Evolutionary conservation across 331 rosid species (phyloP), one percentile per base, ranked within the genome.

Genomic region (Rhamnella rubrinervis): DNA sequence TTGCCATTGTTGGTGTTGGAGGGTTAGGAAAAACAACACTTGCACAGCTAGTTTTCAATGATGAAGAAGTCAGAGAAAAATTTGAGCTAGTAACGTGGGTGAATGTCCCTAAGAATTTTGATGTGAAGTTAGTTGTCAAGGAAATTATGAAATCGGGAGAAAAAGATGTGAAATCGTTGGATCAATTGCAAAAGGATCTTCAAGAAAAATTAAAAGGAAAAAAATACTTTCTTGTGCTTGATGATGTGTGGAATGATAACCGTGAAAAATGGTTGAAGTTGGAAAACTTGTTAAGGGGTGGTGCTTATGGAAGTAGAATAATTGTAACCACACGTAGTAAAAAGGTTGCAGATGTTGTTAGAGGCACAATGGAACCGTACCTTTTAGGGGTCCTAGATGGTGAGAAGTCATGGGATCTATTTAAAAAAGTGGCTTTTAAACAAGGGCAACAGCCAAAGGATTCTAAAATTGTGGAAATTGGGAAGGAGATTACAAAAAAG

Each of bases 11-110:
- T 52, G 77, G 77, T 3, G 20, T 71, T 3, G 68, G 73, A 11
- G 81, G 81, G 1, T 28, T 70, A 7, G 81, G 77, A 64, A 71
- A 77, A 40, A 65, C 72, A 3, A 16, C 69, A 7, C 68, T 77
- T 58, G 71, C 68, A 0, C 71, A 65, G 14, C 13, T 55, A 8
- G 40, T 71, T 18, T 65, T 41, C 10, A 77, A 70, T 46, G 65
- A 63, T 20, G 15, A 53, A 2, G 19, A 2, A 1, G n/a, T 73
- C 28, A 10, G 0, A 11, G 1, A 19, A 0, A 28, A 63, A 6
- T 73, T 73, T 41, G 65, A 41, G 39, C 25, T 73, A 5, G 64
- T 19, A 46, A 18, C 55, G 9, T 64, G 71, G 71, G 63, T 71
- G 7, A 55, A 59, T 37, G 69, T 62, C 13, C 63, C 69, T 31